phyloP scores from a whole-genome alignment of 805 yeast genomes.

The Ogataea degrootiae region DNA sequence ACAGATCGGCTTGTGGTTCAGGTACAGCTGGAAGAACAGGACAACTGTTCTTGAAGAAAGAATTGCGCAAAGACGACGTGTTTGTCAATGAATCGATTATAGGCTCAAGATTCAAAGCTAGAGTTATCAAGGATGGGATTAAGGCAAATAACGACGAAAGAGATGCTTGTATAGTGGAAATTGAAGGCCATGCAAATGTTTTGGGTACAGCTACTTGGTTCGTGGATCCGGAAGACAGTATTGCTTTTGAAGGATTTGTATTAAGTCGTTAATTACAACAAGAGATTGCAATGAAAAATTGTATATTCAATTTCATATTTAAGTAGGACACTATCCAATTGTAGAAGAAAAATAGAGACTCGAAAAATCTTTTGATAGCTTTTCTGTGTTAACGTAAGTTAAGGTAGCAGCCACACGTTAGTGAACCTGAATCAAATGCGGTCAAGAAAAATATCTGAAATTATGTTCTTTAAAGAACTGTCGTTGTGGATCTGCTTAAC shows the following conservation, averaged over 20 bases:
- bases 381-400: too few species aligned
- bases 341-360: too few species aligned
- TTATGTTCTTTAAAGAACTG: too few species aligned
- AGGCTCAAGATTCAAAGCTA: conserved; percentile 20
- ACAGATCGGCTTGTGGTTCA: conserved; percentile 27
- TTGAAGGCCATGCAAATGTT: conserved; percentile 22
- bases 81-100: conserved; percentile 24
- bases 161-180: conserved; percentile 20
- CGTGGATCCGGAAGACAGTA: conserved; percentile 18
- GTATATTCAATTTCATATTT: background rate
- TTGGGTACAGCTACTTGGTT: conserved; percentile 22
- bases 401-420: too few species aligned
- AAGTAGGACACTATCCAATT: too few species aligned
- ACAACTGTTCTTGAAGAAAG: conserved; percentile 14
- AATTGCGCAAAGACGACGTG: background rate
- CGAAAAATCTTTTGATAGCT: too few species aligned
- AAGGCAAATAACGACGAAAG: conserved; percentile 14
- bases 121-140: conserved; percentile 11
- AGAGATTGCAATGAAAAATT: background rate
- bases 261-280: conserved; percentile 10
- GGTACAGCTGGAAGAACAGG: conserved; percentile 27
- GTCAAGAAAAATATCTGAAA: too few species aligned
- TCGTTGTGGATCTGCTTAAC: too few species aligned
- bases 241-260: conserved; percentile 18
- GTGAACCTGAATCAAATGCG: too few species aligned